Evolutionary conservation across 2,329 filamentous ascomycete genomes (phyloP), one percentile per base, ranked within the genome.

Genomic region (Apiospora phragmitis): DNA sequence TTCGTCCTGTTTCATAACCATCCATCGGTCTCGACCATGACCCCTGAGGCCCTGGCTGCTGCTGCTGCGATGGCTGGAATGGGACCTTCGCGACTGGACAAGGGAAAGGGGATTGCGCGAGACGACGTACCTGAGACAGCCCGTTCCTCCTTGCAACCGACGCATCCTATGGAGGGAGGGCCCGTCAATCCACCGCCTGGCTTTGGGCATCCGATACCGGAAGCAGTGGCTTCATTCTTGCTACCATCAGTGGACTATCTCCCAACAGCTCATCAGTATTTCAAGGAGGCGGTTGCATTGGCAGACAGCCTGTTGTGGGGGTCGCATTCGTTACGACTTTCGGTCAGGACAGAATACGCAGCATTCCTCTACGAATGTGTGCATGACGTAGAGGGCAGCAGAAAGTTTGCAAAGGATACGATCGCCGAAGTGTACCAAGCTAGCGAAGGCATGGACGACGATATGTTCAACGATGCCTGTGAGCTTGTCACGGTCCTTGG

Each of bases 1-100:
- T 97, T 97, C 80, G 96, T 97, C 69, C 88, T 98, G 16, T 98
- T 98, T 79, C 94, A 98, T 84, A 98, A 98, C 81, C 90, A 94
- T 69, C 95, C 95, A 0, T 87, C 92, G 0, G 89, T 97, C 70
- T 91, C 91, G 62, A 84, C 87, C 45, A 86, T 89, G 77, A 85
- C 85, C 0, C 84, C 86, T 16, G 85, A 87, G 67, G 76, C 79
- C 4, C 79, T 83, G 51, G 81, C 80, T 18, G 80, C 72, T 7
- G 73, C 78, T 5, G 76, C 79, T 11, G 70, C 74, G 41, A 75
- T 76, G 41, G 49, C 68, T 24, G 9, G 75, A 74, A 11, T 73
- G 81, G 41, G 79, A 81, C 18, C 82, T 16, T 76, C 77, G 42
- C 81, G 80, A 55, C 74, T 79, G 32, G 82, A 85, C 73, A 88